Evolutionary conservation across 164 flowering plant genomes (phyloP).

Genomic region (Vitis cinerea): DNA sequence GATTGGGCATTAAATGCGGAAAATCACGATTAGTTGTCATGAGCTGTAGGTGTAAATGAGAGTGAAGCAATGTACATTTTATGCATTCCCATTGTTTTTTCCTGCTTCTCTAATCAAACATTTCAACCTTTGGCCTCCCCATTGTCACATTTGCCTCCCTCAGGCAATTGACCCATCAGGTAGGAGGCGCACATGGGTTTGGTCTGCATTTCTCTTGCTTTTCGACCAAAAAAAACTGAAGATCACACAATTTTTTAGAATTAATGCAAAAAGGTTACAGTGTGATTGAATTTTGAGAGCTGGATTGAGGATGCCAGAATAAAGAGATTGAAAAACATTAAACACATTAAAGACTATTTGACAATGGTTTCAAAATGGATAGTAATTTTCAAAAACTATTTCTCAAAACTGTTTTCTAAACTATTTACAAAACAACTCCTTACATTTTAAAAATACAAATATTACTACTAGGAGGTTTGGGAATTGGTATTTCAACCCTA

Average conservation of each 20-base stretch:
- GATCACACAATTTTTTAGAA: background rate
- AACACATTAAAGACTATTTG: too few species aligned
- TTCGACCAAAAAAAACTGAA: background rate
- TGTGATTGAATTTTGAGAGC: background rate
- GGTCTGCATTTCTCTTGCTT: background rate
- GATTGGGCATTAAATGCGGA: conserved; percentile 5
- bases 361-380: too few species aligned
- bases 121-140: background rate
- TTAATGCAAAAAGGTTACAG: background rate
- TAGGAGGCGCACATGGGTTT: conserved; percentile 26
- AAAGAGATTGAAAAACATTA: too few species aligned
- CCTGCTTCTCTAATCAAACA: background rate
- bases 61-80: background rate
- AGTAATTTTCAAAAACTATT: too few species aligned
- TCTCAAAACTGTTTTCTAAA: too few species aligned
- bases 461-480: too few species aligned
- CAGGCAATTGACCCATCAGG: conserved; percentile 26
- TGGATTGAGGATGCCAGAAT: background rate
- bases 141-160: conserved; percentile 1
- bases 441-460: too few species aligned
- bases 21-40: conserved; percentile 10
- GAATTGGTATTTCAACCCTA: too few species aligned
- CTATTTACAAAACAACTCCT: too few species aligned
- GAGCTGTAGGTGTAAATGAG: background rate
- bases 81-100: background rate